Evolutionary conservation across 2,329 filamentous ascomycete genomes (phyloP), one percentile per base, ranked within the genome.

Genomic region (Cladosporium cucumerinum): DNA sequence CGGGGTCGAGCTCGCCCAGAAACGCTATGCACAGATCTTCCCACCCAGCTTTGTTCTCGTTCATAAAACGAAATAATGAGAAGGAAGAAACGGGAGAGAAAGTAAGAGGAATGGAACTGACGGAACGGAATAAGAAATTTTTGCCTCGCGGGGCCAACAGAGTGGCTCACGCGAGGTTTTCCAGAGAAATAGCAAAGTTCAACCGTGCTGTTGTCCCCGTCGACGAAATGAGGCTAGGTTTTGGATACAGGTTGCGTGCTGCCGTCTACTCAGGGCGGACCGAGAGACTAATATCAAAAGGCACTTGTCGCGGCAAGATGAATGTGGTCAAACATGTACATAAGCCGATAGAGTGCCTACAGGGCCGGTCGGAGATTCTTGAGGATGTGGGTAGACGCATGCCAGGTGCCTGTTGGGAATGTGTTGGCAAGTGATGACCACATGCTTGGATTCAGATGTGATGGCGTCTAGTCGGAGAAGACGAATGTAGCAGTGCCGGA

Each of bases 401-500:
- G 60, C 60, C 60, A 26, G 60, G 60, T 62, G 58, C 43, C 58
- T 61, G 25, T 51, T 36, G 26, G 51, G 23, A 61, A 28, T 48
- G 46, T 23, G 23, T 28, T 32, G 16, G 59, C 59, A 61, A 34
- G 46, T 39, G 48, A 23, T 11, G 21, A n/a, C 23, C 25, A 21
- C 60, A 32, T 62, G 60, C 49, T 43, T 43, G 32, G 16, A 58
- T 39, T 14, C 23, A 46, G 55, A 21, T n/a, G 2, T 57, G 14
- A 46, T 54, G 2, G 30, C 18, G 23, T 28, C 55, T 46, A 58
- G 23, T 51, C 51, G 43, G 73, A 74, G 72, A 79, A 76, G 57
- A 83, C 79, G 72, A 81, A 83, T 66, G 77, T 81, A 62, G 82
- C 83, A 32, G 78, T 79, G 66, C 83, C 83, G 30, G 80, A 81